phyloP scores from a whole-genome alignment of 176 grass and related monocot species.

The Carex kokanica region DNA sequence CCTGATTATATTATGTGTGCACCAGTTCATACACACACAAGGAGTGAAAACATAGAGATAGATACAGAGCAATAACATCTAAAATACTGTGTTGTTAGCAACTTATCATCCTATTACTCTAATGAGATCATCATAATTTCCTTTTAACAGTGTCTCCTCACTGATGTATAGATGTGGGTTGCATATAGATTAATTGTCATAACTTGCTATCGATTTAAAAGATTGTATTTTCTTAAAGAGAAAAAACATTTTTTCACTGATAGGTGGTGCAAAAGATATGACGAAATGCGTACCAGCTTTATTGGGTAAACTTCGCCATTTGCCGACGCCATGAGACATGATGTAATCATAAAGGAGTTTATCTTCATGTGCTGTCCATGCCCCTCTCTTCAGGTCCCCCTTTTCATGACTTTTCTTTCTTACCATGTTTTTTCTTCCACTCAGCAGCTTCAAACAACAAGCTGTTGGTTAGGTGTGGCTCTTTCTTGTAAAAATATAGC shows the following conservation, averaged over 20 bases:
- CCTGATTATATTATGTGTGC: not conserved
- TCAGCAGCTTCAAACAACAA: not conserved
- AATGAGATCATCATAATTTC: not conserved
- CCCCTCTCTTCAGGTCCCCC: slow-evolving; percentile 38
- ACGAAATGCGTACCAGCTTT: slow-evolving; percentile 33
- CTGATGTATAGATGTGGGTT: not conserved
- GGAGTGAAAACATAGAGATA: not conserved
- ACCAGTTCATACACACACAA: not conserved
- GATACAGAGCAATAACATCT: not conserved
- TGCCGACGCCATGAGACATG: slow-evolving; percentile 26
- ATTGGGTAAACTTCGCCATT: slow-evolving; percentile 38
- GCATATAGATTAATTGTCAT: not conserved
- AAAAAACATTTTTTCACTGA: not conserved
- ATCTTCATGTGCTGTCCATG: slow-evolving; percentile 46
- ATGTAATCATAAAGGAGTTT: slow-evolving; percentile 45
- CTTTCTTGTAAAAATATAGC: slow-evolving; percentile 16
- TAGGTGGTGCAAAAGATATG: not conserved
- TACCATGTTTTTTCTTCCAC: slow-evolving; percentile 13
- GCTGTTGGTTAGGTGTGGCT: not conserved
- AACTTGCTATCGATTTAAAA: not conserved
- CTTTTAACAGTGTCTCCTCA: not conserved
- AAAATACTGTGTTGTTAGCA: not conserved
- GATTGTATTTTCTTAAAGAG: not conserved
- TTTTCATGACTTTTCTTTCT: slow-evolving; percentile 23
- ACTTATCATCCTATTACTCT: not conserved